phyloP scores from a whole-genome alignment of 495 filamentous ascomycete genomes.

The Oidiodendron maius region DNA sequence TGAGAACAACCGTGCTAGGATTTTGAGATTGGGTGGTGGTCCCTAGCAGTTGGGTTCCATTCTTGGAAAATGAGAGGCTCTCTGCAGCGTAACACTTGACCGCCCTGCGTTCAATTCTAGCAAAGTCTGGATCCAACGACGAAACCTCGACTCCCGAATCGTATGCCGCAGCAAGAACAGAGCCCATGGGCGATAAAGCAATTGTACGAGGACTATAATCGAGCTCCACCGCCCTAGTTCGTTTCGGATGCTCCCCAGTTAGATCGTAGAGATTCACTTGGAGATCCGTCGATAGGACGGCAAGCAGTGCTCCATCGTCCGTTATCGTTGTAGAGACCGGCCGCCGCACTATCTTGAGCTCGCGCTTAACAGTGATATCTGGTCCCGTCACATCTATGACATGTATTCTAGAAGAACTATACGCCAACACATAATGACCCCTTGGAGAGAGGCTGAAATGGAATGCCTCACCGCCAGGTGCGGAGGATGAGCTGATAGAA shows the following conservation, averaged over 20 bases:
- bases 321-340: conserved; percentile 74
- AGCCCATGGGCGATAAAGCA: conserved; percentile 72
- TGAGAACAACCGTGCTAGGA: conserved; percentile 70
- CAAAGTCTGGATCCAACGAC: conserved; percentile 44
- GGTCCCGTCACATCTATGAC: conserved; percentile 60
- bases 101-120: conserved; percentile 64
- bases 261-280: conserved; percentile 79
- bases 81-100: conserved; percentile 81
- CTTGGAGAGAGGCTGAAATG: conserved; percentile 73
- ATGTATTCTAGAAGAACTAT: conserved; percentile 82
- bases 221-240: conserved; percentile 62
- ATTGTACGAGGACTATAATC: conserved; percentile 74
- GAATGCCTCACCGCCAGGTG: conserved; percentile 79
- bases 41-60: conserved; percentile 80
- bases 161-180: conserved; percentile 81
- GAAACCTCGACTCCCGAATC: conserved; percentile 83
- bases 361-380: conserved; percentile 58
- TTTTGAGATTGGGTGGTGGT: conserved; percentile 60
- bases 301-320: conserved; percentile 71
- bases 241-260: conserved; percentile 50
- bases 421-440: conserved; percentile 67
- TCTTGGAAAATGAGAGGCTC: conserved; percentile 71
- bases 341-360: conserved; percentile 72
- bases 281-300: conserved; percentile 74
- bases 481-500: conserved; percentile 73